Conservation (phyloP, 2,329 filamentous ascomycete species). For the Botrytis pseudocinerea region DNA sequence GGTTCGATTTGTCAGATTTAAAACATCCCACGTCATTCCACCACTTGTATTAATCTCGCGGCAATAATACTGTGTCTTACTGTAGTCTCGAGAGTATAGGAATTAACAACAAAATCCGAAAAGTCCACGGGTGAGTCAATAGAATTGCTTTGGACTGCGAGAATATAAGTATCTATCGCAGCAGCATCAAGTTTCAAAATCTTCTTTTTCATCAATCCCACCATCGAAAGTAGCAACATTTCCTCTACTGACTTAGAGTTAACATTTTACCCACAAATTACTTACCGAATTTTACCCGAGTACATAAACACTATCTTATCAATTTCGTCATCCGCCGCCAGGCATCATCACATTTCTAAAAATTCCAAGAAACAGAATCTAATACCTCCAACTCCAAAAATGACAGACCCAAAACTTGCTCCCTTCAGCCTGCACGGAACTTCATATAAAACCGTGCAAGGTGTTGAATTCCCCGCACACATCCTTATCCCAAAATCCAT, state of each 20-base stretch:
- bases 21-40: neutral
- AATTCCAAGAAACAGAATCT: neutral
- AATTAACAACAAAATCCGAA: neutral
- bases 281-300: neutral
- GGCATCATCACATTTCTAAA: neutral
- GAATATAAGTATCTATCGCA: neutral
- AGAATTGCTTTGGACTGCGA: accelerated
- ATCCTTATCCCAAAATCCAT: slow-evolving; percentile 26
- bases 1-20: neutral
- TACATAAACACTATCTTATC: neutral
- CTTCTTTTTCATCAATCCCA: neutral
- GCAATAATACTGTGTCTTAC: neutral
- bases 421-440: neutral
- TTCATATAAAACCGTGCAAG: slow-evolving; percentile 2
- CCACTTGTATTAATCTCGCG: neutral
- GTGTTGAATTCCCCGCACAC: neutral
- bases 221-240: neutral
- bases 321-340: neutral
- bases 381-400: neutral
- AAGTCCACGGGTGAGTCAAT: neutral
- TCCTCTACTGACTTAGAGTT: neutral
- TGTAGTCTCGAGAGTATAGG: neutral
- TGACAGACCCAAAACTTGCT: neutral
- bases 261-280: neutral
- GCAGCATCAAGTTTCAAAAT: neutral